A percentile compares a stretch with the other conserved stretches of the same genome.
Evolutionary conservation across 257 asterid genomes (phyloP).

Genomic region (Solanum neorickii): DNA sequence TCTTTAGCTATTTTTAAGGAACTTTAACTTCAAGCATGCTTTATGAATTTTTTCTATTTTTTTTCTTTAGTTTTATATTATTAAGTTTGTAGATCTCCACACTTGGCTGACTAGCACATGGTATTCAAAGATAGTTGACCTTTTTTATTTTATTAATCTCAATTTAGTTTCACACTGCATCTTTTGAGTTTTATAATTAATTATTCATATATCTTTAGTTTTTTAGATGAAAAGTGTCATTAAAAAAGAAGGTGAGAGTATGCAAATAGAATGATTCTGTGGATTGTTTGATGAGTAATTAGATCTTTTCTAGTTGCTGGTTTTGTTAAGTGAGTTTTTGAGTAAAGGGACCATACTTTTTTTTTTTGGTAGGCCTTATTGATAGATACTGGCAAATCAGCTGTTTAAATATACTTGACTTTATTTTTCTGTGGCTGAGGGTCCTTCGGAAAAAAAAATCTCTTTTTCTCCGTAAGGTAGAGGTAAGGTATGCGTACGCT

Average conservation of each 20-base stretch:
- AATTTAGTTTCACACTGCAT: neutral
- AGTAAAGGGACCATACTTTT: slow-evolving; percentile 3
- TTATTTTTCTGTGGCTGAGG: neutral
- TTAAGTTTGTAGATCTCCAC: slow-evolving; percentile 32
- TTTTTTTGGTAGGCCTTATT: slow-evolving; percentile 34
- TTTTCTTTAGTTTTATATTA: slow-evolving; percentile 10
- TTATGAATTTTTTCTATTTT: neutral
- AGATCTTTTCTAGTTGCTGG: slow-evolving; percentile 3
- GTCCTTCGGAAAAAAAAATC: neutral
- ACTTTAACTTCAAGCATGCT: slow-evolving; percentile 26
- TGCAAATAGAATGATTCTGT: slow-evolving; percentile 9
- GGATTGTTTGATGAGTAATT: neutral
- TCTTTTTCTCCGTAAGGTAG: neutral
- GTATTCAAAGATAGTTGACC: slow-evolving; percentile 34
- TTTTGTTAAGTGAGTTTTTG: slow-evolving; percentile 29
- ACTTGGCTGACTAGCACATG: slow-evolving; percentile 49
- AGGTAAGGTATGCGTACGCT: neutral
- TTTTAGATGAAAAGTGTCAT: neutral
- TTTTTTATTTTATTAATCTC: slow-evolving; percentile 5
- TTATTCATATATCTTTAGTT: neutral
- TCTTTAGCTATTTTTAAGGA: slow-evolving; percentile 31
- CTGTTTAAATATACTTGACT: neutral
- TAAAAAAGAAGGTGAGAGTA: neutral
- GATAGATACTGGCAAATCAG: slow-evolving; percentile 10
- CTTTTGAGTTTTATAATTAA: neutral